A percentile compares a stretch with the other conserved stretches of the same genome.
phyloP scores from a whole-genome alignment of 2,329 filamentous ascomycete species.

The Cylindrodendrum hubeiense region DNA sequence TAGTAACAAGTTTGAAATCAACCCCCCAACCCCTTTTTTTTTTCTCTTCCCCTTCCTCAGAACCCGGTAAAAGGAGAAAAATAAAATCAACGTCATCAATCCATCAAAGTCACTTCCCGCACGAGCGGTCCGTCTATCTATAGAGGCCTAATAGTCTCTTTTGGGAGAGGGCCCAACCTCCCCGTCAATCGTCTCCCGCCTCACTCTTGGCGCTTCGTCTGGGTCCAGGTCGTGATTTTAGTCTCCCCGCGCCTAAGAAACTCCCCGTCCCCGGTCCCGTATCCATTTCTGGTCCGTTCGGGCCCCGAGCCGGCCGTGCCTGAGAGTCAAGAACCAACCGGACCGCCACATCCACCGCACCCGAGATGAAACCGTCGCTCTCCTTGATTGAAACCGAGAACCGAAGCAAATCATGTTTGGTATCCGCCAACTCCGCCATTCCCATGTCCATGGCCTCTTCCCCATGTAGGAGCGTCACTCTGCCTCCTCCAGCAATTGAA shows the following conservation, averaged over 20 bases:
- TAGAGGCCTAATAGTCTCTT: slow-evolving; percentile 40
- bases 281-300: slow-evolving; percentile 9
- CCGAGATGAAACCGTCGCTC: slow-evolving; percentile 5
- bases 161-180: slow-evolving; percentile 21
- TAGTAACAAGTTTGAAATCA: slow-evolving; percentile 21
- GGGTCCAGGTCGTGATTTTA: not conserved
- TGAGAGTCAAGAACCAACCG: not conserved
- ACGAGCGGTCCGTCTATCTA: slow-evolving; percentile 45
- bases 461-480: slow-evolving; percentile 7
- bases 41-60: not conserved
- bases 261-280: slow-evolving; percentile 1
- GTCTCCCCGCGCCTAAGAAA: slow-evolving; percentile 1
- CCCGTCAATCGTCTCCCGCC: slow-evolving; percentile 2
- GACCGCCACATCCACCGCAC: not conserved
- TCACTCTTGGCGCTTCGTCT: slow-evolving; percentile 16
- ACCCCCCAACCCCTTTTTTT: slow-evolving; percentile 31
- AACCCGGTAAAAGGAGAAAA: slow-evolving; percentile 1
- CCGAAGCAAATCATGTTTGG: slow-evolving; percentile 20
- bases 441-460: not conserved
- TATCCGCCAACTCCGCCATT: slow-evolving; percentile 31
- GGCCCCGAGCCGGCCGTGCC: slow-evolving; percentile 3
- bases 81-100: slow-evolving; percentile 27
- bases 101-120: slow-evolving; percentile 36
- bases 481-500: slow-evolving; percentile 13
- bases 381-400: slow-evolving; percentile 8